Evolutionary conservation across 2,329 filamentous ascomycete genomes (phyloP).

Genomic region (Hypoxylon sp.): DNA sequence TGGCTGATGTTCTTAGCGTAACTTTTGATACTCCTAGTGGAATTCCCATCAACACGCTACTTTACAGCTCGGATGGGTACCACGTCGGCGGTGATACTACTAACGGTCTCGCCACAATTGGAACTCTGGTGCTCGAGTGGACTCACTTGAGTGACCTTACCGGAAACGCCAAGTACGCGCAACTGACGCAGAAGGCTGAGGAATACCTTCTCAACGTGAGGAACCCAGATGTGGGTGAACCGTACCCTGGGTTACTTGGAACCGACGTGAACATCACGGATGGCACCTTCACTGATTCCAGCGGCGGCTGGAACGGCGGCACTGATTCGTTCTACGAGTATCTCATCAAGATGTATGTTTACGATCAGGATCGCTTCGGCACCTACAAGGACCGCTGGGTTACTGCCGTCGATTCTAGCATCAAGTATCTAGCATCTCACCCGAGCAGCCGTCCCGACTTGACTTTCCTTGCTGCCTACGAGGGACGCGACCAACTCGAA

Average conservation of each 20-base stretch:
- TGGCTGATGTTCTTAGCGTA: slow-evolving; percentile 80
- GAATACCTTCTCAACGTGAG: slow-evolving; percentile 76
- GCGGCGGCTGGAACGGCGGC: slow-evolving; percentile 82
- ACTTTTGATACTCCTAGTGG: slow-evolving; percentile 83
- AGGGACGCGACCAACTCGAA: slow-evolving; percentile 55
- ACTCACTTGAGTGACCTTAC: slow-evolving; percentile 82
- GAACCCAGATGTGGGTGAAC: slow-evolving; percentile 70
- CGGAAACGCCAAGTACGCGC: slow-evolving; percentile 74
- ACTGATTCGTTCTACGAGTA: slow-evolving; percentile 90
- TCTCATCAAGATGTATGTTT: slow-evolving; percentile 90
- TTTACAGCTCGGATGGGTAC: slow-evolving; percentile 65
- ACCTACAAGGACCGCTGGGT: slow-evolving; percentile 81
- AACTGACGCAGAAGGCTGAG: slow-evolving; percentile 76
- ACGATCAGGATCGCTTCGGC: slow-evolving; percentile 74
- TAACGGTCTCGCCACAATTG: slow-evolving; percentile 82
- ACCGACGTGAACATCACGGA: slow-evolving; percentile 73
- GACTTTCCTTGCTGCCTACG: slow-evolving; percentile 75
- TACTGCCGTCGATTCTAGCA: slow-evolving; percentile 79
- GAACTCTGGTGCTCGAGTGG: slow-evolving; percentile 87
- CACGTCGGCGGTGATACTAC: slow-evolving; percentile 63
- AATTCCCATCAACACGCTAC: slow-evolving; percentile 77
- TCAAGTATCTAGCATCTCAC: slow-evolving; percentile 76
- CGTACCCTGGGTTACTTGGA: slow-evolving; percentile 83
- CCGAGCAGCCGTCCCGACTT: slow-evolving; percentile 76
- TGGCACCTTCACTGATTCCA: slow-evolving; percentile 75